Base-by-base conservation (phyloP, 305 asterid genomes). In the Ilex paraguariensis region DNA sequence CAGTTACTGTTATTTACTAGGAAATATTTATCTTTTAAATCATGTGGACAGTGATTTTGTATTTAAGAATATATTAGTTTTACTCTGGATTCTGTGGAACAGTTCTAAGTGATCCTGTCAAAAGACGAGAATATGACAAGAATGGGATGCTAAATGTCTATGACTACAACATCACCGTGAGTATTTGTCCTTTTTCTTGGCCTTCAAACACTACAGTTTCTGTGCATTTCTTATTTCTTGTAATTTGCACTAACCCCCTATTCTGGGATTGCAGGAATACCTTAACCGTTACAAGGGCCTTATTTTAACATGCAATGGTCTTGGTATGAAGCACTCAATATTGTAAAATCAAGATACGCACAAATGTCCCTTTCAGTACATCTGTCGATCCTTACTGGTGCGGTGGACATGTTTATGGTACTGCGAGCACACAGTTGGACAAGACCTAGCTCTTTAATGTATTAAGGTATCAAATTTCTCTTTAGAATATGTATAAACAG, bases 251-350 rank as follows among this genome's bases (percentile, higher is more conserved):
- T 36, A 36, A 36, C 9, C 42, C 42, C 42, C 42, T 36, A 5
- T 13, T 39, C 10, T 42, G 42, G 64, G 73, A 45, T 21, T 75
- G 74, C 91, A 93, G 99, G 99, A 93, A 48, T 90, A 90, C 70
- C 94, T 93, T 63, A 76, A 79, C 61, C 95, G 96, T 56, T 80
- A 90, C 94, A 87, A 90, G 88, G 79, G 99, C 68, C 96, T 93
- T 52, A 87, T 93, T 50, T 73, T 93, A 70, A 93, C 99, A 0
- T 85, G 96, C 79, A 93, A 84, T 7, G 96, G 99, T 51, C 94
- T 93, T 44, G 97, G 99, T 54, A 82, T 93, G 99, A 90, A 84
- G 73, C 82, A 78, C 64, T 84, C 86, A 13, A 80, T 86, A 59
- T 87, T 91, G 96, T 93, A 64, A 82, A 79, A 3, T 11, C 53